A percentile compares a stretch with the other conserved stretches of the same genome.
Conservation (phyloP, 208 protist genomes). For the Trypanosoma vivax region DNA sequence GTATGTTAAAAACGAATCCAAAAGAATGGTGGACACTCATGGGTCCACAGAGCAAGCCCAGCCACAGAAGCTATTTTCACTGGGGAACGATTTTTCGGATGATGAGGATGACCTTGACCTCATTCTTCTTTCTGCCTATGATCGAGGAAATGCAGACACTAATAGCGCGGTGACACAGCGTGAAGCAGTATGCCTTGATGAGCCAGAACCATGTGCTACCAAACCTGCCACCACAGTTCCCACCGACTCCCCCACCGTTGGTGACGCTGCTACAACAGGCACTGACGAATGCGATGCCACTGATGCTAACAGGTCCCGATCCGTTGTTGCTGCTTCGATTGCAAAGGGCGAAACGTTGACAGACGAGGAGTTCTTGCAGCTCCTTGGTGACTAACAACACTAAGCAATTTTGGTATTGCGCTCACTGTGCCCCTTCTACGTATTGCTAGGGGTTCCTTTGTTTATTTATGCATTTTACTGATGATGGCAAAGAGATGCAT, state of each 20-base stretch:
- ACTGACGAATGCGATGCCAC: background rate
- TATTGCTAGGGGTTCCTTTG: no score
- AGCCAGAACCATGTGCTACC: background rate
- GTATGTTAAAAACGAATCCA: no score
- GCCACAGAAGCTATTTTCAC: conserved; percentile 24
- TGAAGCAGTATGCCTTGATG: background rate
- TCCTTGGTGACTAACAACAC: conserved; percentile 37
- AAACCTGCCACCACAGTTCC: background rate
- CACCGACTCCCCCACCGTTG: background rate
- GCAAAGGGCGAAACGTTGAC: conserved; percentile 23
- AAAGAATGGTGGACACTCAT: background rate
- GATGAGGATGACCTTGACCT: conserved; percentile 70
- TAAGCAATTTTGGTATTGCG: background rate
- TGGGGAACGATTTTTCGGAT: conserved; percentile 29
- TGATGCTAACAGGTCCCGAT: background rate
- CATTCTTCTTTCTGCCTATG: conserved; percentile 44
- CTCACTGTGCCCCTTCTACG: no score
- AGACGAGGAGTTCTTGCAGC: conserved; percentile 70
- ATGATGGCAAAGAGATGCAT: no score
- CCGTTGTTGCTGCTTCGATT: background rate
- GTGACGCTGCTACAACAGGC: background rate
- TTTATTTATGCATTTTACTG: no score
- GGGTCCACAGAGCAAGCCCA: background rate
- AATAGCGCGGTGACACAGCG: background rate
- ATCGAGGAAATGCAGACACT: conserved; percentile 3